These are phyloP conservation scores for Coemansia sp. DNA, from an alignment of 192 early-diverging fungal species.

Conservation along the genomic window DNA sequence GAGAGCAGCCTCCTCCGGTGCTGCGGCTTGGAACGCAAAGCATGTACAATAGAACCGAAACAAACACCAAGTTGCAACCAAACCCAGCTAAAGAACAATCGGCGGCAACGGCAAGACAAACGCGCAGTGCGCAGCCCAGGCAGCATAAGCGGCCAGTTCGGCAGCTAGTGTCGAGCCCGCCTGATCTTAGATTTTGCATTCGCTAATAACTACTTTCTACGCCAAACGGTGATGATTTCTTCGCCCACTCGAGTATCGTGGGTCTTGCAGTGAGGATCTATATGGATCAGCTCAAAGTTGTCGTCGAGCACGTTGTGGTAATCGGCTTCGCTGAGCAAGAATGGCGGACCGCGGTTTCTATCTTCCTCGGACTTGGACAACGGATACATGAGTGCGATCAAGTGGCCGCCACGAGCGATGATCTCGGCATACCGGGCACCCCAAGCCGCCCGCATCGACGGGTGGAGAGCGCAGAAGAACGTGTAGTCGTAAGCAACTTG, in stretches of 20 bases:
- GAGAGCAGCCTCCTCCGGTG: not conserved
- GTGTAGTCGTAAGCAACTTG: conserved; percentile 83
- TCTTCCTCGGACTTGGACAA: conserved; percentile 49
- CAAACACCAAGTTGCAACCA: too few species aligned
- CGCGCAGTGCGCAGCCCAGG: too few species aligned
- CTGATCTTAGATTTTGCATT: conserved; percentile 19
- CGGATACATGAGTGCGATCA: conserved; percentile 79
- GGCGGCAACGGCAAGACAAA: too few species aligned
- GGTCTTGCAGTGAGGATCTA: conserved; percentile 58
- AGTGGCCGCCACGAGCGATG: conserved; percentile 61
- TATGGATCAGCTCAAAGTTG: conserved; percentile 63
- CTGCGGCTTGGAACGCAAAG: not conserved
- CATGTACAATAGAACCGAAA: too few species aligned
- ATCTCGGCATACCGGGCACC: conserved; percentile 64
- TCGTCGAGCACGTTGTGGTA: conserved; percentile 59
- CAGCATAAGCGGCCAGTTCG: not conserved
- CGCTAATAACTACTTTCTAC: conserved; percentile 34
- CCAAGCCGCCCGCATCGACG: conserved; percentile 62
- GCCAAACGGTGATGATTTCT: conserved; percentile 69
- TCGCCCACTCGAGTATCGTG: conserved; percentile 56
- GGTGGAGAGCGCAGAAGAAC: conserved; percentile 79
- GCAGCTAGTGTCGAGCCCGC: conserved; percentile 16
- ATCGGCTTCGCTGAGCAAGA: conserved; percentile 59
- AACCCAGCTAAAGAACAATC: too few species aligned
- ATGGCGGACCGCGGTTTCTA: conserved; percentile 73